Percentiles rank a stretch among this genome's conserved stretches.
Evolutionary conservation across 495 filamentous ascomycete species (phyloP).

Genomic region (Tuber borchii): DNA sequence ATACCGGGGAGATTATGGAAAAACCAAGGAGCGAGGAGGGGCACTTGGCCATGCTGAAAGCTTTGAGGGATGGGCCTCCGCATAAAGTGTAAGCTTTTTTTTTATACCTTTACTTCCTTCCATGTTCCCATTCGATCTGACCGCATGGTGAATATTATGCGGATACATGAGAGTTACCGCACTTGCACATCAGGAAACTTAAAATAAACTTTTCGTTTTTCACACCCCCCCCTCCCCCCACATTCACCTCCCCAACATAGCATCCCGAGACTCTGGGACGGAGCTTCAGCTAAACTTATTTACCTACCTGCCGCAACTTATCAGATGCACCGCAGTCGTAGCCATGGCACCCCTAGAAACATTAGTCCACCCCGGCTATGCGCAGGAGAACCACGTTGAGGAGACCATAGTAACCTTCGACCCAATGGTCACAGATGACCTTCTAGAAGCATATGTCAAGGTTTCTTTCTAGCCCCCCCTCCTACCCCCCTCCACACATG

Average conservation of each 20-base stretch:
- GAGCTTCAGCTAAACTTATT: background rate
- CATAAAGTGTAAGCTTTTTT: conserved; percentile 58
- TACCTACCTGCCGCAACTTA: background rate
- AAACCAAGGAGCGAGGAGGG: conserved; percentile 76
- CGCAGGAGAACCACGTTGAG: conserved; percentile 70
- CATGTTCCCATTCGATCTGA: background rate
- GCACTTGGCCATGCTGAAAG: conserved; percentile 73
- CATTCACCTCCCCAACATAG: background rate
- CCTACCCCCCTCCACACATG: conserved; percentile 2
- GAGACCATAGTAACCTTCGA: conserved; percentile 82
- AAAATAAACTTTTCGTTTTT: background rate
- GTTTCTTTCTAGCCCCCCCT: background rate
- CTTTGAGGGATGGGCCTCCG: conserved; percentile 61
- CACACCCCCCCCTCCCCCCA: background rate
- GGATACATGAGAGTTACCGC: background rate
- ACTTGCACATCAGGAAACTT: background rate
- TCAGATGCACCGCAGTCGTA: conserved; percentile 65
- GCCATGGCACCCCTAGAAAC: conserved; percentile 72
- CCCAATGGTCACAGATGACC: conserved; percentile 64
- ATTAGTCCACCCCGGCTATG: conserved; percentile 74
- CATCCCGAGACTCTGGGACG: background rate
- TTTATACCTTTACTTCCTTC: background rate
- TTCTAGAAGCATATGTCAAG: conserved; percentile 74
- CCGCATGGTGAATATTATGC: background rate
- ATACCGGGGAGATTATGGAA: conserved; percentile 71